Evolutionary conservation across 805 yeast genomes (phyloP), one percentile per base, ranked within the genome.

Genomic region (Maudiozyma barnettii): DNA sequence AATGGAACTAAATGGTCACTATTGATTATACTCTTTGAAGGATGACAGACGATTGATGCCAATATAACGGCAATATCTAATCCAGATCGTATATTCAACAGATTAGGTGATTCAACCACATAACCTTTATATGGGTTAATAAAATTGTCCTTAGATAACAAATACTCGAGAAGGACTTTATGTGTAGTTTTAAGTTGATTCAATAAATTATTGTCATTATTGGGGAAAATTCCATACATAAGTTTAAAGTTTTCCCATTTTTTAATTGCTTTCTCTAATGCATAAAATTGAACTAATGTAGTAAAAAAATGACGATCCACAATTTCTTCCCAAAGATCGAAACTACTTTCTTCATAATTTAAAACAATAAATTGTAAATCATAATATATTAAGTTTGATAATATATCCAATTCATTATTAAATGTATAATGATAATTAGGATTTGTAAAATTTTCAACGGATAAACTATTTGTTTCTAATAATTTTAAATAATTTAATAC

Each of bases 311-410:
- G 97, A 44, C 70, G 57, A 0, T 90, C 79, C 49, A 78, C 61
- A 44, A 84, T 71, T 64, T 90, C 98, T 67, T 90, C 98, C 98
- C 98, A 90, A 39, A 90, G 70, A 66, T 90, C 97, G 67, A 85
- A 91, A n/a, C 87, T 82, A 5, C 66, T 64, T 10, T 65, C 60
- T 12, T 66, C 57, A 96, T 96, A 91, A 56, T 76, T 72, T 4
- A 64, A 58, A 16, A 74, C 52, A 20, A 84, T 73, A 55, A 81
- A 91, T 44, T 72, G 67, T 56, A 90, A 74, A 66, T 90, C 97
- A 1, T 82, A 81, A 58, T 76, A 77, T 19, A 89, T 56, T 12
- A 85, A 67, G 31, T 76, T 70, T 19, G 66, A 48, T 58, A 77
- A 83, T 23, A 82, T 60, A 41, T 67, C 69, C n/a, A 18, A 19